Evolutionary conservation across 768 basidiomycete species (phyloP).

Genomic region (Trametes cinnabarina): DNA sequence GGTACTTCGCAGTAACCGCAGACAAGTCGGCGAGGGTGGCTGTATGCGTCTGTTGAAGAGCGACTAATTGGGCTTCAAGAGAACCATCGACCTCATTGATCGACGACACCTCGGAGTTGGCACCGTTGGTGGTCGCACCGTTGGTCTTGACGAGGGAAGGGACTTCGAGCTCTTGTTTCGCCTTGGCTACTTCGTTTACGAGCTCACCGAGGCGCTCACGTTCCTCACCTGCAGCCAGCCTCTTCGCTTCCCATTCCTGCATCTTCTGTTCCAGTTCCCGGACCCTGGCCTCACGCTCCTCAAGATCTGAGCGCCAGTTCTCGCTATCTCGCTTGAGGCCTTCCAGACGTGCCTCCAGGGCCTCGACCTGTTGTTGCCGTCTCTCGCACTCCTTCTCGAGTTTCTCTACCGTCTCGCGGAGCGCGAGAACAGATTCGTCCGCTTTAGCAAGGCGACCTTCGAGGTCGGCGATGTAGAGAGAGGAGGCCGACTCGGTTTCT

Average conservation of each 20-base stretch:
- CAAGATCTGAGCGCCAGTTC: constrained; percentile 81
- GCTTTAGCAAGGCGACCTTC: constrained; percentile 77
- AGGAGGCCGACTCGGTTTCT: constrained; percentile 69
- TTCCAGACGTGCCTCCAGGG: constrained; percentile 70
- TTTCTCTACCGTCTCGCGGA: constrained; percentile 69
- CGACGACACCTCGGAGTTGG: constrained; percentile 23
- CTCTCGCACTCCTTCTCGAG: constrained; percentile 75
- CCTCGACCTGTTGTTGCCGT: constrained; percentile 68
- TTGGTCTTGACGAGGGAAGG: constrained; percentile 32
- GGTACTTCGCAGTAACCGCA: constrained; percentile 76
- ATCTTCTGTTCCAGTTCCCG: constrained; percentile 76
- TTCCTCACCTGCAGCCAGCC: constrained; percentile 63
- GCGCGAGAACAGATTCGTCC: constrained; percentile 69
- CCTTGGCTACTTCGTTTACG: constrained; percentile 68
- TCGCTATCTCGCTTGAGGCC: constrained; percentile 70
- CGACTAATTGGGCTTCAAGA: constrained; percentile 60
- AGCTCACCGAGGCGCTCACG: constrained; percentile 64
- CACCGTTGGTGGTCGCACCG: constrained; percentile 20
- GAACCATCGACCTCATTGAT: constrained; percentile 35
- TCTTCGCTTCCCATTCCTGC: constrained; percentile 73
- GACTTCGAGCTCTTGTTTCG: constrained; percentile 64
- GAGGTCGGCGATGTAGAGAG: constrained; percentile 81
- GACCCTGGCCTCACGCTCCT: constrained; percentile 75
- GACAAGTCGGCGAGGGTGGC: constrained; percentile 80
- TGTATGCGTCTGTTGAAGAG: constrained; percentile 79